Percentiles rank a stretch among this genome's conserved stretches.
phyloP scores from a whole-genome alignment of 495 filamentous ascomycete genomes.

The Penicillium odoratum region DNA sequence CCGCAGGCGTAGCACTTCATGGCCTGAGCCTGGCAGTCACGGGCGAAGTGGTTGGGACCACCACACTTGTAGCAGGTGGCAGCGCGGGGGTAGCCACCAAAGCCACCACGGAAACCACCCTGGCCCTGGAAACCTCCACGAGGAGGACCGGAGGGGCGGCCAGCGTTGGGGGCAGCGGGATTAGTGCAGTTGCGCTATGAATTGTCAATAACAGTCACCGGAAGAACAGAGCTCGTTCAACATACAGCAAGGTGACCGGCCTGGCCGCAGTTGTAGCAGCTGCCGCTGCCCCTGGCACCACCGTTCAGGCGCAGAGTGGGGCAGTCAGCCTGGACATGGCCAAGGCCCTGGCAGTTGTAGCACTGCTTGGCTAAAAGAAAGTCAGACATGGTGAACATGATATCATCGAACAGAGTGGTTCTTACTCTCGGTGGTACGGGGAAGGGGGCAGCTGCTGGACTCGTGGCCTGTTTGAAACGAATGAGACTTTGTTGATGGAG shows the following conservation, averaged over 20 bases:
- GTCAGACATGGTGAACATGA: conserved; percentile 26
- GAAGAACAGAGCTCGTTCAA: conserved; percentile 1
- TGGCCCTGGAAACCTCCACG: conserved; percentile 23
- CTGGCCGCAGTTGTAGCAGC: conserved; percentile 95
- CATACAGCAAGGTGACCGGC: conserved; percentile 83
- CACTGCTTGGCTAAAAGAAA: conserved; percentile 81
- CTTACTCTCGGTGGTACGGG: conserved; percentile 89
- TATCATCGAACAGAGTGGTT: conserved; percentile 6
- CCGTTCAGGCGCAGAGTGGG: conserved; percentile 91
- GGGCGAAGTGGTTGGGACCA: conserved; percentile 96
- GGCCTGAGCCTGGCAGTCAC: conserved; percentile 98
- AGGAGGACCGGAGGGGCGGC: conserved; percentile 57
- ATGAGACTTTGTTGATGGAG: conserved; percentile 34
- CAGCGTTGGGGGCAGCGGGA: conserved; percentile 54
- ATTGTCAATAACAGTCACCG: background rate
- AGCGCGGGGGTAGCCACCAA: conserved; percentile 66
- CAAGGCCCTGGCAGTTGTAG: conserved; percentile 98
- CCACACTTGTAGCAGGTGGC: conserved; percentile 99
- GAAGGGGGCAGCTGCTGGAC: conserved; percentile 93
- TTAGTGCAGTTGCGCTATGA: conserved; percentile 79
- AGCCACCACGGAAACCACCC: conserved; percentile 62
- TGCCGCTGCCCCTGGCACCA: conserved; percentile 57
- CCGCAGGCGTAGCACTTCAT: conserved; percentile 99
- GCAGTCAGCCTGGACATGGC: conserved; percentile 98
- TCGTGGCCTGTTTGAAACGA: conserved; percentile 73